Evolutionary conservation across 1,284 basidiomycete genomes (phyloP).

Genomic region (Boletus semigastroideus): DNA sequence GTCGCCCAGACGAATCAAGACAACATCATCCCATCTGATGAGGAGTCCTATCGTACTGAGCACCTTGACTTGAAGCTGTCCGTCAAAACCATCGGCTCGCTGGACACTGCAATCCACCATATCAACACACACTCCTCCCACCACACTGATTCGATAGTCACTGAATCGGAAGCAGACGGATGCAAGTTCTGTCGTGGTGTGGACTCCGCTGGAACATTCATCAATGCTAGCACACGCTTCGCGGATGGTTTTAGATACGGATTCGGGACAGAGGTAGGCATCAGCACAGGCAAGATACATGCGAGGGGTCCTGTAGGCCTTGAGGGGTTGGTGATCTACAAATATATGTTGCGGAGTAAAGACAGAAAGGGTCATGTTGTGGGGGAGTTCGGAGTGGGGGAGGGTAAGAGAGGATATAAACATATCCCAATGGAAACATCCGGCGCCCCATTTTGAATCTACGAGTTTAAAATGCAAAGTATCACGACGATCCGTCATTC

Average conservation of each 20-base stretch:
- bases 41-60: conserved; percentile 81
- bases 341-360: conserved; percentile 84
- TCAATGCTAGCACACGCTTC: conserved; percentile 95
- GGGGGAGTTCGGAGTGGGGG: conserved; percentile 73
- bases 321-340: conserved; percentile 94
- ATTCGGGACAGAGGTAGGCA: conserved; percentile 97
- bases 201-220: conserved; percentile 90
- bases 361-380: conserved; percentile 75
- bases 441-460: conserved; percentile 42
- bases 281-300: conserved; percentile 95
- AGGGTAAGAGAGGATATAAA: conserved; percentile 75
- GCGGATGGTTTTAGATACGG: conserved; percentile 98
- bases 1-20: conserved; percentile 35
- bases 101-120: conserved; percentile 77
- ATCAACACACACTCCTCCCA: conserved; percentile 94
- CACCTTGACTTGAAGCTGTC: conserved; percentile 85
- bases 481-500: conserved; percentile 24
- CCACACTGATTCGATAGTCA: conserved; percentile 94
- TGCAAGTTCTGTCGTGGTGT: conserved; percentile 83
- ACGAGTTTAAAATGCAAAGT: neutral
- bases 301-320: conserved; percentile 96
- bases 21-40: conserved; percentile 52
- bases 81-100: conserved; percentile 71
- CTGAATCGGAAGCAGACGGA: conserved; percentile 70
- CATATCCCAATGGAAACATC: conserved; percentile 58